Conservation (phyloP, 176 grass and related monocot species). For the Ampelocalamus luodianensis region DNA sequence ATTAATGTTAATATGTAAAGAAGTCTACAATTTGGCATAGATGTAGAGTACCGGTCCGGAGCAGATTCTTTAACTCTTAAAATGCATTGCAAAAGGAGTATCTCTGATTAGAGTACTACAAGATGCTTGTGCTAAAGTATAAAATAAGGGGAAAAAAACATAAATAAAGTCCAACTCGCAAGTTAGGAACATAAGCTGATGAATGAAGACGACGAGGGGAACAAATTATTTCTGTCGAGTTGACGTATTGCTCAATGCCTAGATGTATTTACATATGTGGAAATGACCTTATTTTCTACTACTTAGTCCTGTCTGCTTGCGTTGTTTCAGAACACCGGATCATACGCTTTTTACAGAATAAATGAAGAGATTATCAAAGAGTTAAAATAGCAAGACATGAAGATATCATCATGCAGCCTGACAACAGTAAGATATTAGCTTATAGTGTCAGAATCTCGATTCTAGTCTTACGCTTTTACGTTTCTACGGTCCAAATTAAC, state of each 20-base stretch:
- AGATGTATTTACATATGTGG: neutral
- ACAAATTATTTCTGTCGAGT: neutral
- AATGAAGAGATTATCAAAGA: constrained; percentile 1
- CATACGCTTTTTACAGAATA: constrained; percentile 20
- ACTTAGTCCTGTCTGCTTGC: neutral
- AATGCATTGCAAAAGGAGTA: neutral
- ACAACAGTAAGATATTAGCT: neutral
- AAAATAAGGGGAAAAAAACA: neutral
- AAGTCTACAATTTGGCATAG: neutral
- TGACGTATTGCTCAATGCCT: neutral
- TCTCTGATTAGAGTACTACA: neutral
- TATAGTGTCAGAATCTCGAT: no score
- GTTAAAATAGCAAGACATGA: neutral
- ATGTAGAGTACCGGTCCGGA: neutral
- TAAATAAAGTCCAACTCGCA: neutral
- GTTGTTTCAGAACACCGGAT: constrained; percentile 19
- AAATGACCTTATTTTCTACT: neutral
- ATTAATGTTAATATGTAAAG: neutral
- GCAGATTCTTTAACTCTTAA: neutral
- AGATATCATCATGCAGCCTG: constrained; percentile 15
- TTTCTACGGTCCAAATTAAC: no score
- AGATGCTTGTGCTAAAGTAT: constrained; percentile 7
- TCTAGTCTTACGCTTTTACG: no score
- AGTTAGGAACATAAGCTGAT: neutral
- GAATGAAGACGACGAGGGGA: neutral